Percentiles rank a stretch among this genome's conserved stretches.
Conservation (phyloP, 768 basidiomycete species). For the Pleurotus ostreatus region DNA sequence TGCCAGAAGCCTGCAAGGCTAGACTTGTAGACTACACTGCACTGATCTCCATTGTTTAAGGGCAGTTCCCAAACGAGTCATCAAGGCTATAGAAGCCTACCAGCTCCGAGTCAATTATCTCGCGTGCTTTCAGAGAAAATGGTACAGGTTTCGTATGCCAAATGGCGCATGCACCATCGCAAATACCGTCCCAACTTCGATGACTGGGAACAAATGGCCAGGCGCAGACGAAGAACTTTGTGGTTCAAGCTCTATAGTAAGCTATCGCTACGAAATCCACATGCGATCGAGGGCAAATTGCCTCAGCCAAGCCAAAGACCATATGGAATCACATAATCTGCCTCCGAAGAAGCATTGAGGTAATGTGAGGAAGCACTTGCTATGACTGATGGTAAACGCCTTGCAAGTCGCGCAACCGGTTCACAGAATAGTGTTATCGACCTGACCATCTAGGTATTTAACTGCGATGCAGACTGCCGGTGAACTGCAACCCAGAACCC, state of each 20-base stretch:
- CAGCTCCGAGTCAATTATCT: no score
- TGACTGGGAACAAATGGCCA: no score
- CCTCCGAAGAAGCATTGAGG: not conserved
- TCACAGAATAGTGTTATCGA: slow-evolving; percentile 5
- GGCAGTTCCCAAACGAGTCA: no score
- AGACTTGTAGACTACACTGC: no score
- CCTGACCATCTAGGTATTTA: not conserved
- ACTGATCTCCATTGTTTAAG: no score
- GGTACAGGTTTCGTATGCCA: no score
- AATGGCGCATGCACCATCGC: no score
- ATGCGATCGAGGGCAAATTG: slow-evolving; percentile 7
- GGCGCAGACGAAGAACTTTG: no score
- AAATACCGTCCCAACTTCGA: no score
- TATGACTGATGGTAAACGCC: not conserved
- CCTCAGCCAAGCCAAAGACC: slow-evolving; percentile 1
- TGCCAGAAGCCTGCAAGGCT: no score
- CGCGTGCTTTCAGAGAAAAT: no score
- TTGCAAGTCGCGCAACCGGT: not conserved
- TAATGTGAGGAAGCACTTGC: not conserved
- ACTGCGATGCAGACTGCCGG: not conserved
- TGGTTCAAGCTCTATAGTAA: not conserved
- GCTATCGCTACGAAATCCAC: slow-evolving; percentile 1
- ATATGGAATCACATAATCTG: not conserved
- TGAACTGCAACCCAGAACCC: not conserved
- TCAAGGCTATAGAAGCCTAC: no score